Evolutionary conservation across 306 rosid species (phyloP).

Genomic region (Cucurbita ficifolia): DNA sequence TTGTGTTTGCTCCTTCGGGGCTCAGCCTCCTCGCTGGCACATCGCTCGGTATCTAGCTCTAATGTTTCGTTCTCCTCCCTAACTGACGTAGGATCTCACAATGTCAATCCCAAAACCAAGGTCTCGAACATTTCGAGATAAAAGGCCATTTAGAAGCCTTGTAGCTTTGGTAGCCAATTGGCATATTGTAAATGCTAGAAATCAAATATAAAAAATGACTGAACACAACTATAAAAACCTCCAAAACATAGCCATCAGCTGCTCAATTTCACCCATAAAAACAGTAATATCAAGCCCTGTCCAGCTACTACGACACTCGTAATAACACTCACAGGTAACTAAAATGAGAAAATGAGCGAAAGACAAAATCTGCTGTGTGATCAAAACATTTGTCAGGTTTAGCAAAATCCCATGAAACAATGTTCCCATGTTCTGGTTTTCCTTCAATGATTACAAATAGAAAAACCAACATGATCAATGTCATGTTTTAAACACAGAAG

Average conservation of each 20-base stretch:
- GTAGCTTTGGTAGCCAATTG: too few relatives aligned
- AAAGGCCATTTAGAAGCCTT: too few relatives aligned
- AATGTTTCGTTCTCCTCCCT: too few relatives aligned
- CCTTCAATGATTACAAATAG: neutral
- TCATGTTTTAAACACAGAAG: neutral
- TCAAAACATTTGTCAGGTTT: neutral
- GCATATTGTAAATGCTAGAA: neutral
- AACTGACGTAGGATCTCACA: too few relatives aligned
- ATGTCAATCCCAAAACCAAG: too few relatives aligned
- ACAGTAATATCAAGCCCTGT: neutral
- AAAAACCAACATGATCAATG: neutral
- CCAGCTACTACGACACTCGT: neutral
- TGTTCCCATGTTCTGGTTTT: neutral
- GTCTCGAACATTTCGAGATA: too few relatives aligned
- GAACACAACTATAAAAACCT: neutral
- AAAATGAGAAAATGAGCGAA: too few relatives aligned
- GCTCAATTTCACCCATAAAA: neutral
- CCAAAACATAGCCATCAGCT: too few relatives aligned
- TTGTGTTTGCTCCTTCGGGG: too few relatives aligned
- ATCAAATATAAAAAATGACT: neutral
- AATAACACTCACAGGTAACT: neutral
- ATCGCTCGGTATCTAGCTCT: too few relatives aligned
- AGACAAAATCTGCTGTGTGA: neutral
- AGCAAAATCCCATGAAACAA: neutral
- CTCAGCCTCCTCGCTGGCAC: too few relatives aligned